phyloP scores from a whole-genome alignment of 331 rosid genomes.

The Spiraea crenata region DNA sequence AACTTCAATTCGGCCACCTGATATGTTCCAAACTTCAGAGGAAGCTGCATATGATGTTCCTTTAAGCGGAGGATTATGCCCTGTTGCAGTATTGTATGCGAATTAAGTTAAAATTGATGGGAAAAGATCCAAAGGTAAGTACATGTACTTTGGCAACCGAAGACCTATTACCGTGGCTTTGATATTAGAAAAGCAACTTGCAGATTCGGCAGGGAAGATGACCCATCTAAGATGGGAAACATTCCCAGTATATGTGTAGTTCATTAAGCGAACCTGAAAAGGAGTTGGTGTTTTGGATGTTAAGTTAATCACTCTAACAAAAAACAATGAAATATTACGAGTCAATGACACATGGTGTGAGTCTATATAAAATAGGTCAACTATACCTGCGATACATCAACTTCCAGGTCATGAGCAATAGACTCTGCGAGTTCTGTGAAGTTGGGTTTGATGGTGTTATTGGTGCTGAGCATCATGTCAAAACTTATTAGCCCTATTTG shows the following conservation, averaged over 20 bases:
- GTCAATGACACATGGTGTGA: neutral
- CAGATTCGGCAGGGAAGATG: slow-evolving; percentile 36
- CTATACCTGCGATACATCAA: slow-evolving; percentile 42
- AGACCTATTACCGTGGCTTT: slow-evolving; percentile 37
- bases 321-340: neutral
- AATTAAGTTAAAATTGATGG: neutral
- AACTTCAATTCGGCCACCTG: slow-evolving; percentile 39
- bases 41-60: slow-evolving; percentile 45
- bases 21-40: slow-evolving; percentile 46
- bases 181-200: slow-evolving; percentile 29
- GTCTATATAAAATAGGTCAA: neutral
- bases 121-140: slow-evolving; percentile 5
- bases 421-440: slow-evolving; percentile 43
- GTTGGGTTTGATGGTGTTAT: slow-evolving; percentile 35
- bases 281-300: neutral
- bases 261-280: slow-evolving; percentile 41
- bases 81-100: slow-evolving; percentile 21
- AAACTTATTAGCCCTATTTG: slow-evolving; percentile 41
- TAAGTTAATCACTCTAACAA: neutral
- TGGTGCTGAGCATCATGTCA: slow-evolving; percentile 42
- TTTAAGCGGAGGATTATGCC: slow-evolving; percentile 34
- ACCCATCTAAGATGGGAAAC: slow-evolving; percentile 33
- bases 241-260: slow-evolving; percentile 33
- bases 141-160: neutral
- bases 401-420: slow-evolving; percentile 41